Evolutionary conservation across 495 filamentous ascomycete genomes (phyloP), one percentile per base, ranked within the genome.

Genomic region (Xylaria cubensis): DNA sequence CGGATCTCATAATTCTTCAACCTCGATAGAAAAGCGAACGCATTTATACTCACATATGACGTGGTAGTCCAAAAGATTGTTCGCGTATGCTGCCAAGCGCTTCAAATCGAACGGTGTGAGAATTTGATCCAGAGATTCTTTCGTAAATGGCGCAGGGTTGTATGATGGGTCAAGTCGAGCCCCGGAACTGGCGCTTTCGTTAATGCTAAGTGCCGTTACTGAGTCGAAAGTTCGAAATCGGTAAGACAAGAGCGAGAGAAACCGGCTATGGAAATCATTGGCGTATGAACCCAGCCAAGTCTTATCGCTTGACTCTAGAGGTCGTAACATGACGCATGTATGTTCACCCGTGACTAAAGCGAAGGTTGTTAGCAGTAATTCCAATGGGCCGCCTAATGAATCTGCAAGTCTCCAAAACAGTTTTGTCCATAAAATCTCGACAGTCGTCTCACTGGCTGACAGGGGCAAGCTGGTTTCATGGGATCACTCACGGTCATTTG

Each of bases 11-110:
- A 26, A 53, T 12, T 21, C 13, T 13, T 26, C 1, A 55, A 56
- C 4, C 3, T 0, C 8, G 17, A 0, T 6, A 36, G 10, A 19
- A 7, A 32, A n/a, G n/a, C 13, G 0, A 53, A 21, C 15, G 12
- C n/a, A 32, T 29, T 1, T 26, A 7, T 51, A 72, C 70, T 72
- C n/a, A 72, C 70, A 61, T 67, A 99, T 96, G 74, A 97, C 95
- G 80, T 97, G 97, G 83, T 98, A 97, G 78, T 99, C 97, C 21
- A 99, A 87, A 81, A 98, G 91, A 78, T 97, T 97, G 82, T 96
- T 97, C 13, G 96, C 93, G 77, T 98, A 99, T 71, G 92, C 93
- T 77, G 98, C 95, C 39, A 98, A 86, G 41, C 97, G 90, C 82
- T 97, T 97, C 72, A 97, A 88, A 78, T 99, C 97, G 78, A 94